Base-by-base conservation (phyloP, 2,329 filamentous ascomycete species). In the Pyrenochaeta sp. region DNA sequence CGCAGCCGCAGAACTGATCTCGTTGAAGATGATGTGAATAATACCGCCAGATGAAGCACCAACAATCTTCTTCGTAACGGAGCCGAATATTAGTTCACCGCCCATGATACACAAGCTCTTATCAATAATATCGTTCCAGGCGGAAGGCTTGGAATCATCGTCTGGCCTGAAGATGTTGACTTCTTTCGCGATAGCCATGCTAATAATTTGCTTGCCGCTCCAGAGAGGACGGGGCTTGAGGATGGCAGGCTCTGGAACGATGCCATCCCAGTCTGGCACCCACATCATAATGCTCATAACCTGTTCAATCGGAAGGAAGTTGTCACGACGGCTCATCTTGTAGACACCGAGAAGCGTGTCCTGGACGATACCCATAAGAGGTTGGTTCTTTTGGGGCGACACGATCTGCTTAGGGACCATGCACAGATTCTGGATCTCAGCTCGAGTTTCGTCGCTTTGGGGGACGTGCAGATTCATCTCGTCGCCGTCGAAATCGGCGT, bases 391-490 rank as follows among this genome's bases (percentile, higher is more conserved):
- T 79, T 99, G 95, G 4, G 95, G 95, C 1, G 96, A 99, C 9
- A 99, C 96, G 72, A 99, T 98, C 78, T 99, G 97, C 69, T 95
- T 86, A 0, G 95, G 95, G n/a, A 99, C 95, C 86, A 98, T 90
- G 78, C 94, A 98, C 13, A 99, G 86, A 76, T 98, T 90, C 78
- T 89, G 92, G 68, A 99, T 88, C 79, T 99, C 95, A 45, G 96
- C 93, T 59, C 95, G 91, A 34, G 96, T 96, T 79, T 99, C 96
- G 75, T 99, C 93, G 37, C 91, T 95, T 75, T 99, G 95, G 3
- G 95, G 96, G 51, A 99, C 96, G 86, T 99, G 95, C 81, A 99
- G 88, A 77, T 99, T 99, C 95, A 99, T 99, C 80, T 99, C 95
- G 78, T 99, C 95, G 81, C 95, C 95, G 75, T 99, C 95, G 81